phyloP scores from a whole-genome alignment of 2,329 filamentous ascomycete species.

The Penicillium paneum region DNA sequence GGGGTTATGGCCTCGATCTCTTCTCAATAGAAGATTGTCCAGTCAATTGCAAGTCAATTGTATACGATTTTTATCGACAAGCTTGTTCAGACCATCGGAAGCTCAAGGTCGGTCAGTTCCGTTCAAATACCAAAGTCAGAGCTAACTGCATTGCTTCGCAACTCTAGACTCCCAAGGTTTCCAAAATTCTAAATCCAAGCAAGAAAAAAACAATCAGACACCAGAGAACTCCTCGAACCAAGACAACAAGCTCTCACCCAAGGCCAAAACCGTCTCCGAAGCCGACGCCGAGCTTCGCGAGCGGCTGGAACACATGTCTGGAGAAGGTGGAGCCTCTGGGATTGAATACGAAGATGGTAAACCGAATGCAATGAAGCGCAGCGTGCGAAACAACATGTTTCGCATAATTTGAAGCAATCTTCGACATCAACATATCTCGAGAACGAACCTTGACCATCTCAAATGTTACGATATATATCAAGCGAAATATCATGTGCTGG shows the following conservation, averaged over 20 bases:
- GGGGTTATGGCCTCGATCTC: fast-evolving
- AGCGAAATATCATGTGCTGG: background rate
- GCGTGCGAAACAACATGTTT: conserved; percentile 76
- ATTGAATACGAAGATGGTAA: conserved; percentile 73
- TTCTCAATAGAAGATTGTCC: background rate
- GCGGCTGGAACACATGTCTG: conserved; percentile 64
- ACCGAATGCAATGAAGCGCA: conserved; percentile 68
- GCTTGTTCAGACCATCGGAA: background rate
- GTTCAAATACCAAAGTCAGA: background rate
- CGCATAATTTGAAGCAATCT: conserved; percentile 53
- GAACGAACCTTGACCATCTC: background rate
- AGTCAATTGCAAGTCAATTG: background rate
- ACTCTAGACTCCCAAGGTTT: background rate
- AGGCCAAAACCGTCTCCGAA: conserved; percentile 58
- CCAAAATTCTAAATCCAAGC: background rate
- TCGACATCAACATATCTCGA: background rate
- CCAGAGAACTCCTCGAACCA: background rate
- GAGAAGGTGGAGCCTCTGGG: conserved; percentile 68
- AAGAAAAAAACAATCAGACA: background rate
- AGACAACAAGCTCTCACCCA: conserved; percentile 16
- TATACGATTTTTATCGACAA: conserved; percentile 5
- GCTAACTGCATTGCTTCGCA: background rate
- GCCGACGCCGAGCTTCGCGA: conserved; percentile 64
- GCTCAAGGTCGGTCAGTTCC: conserved; percentile 3
- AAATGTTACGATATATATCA: background rate